These are phyloP conservation scores for Termitomyces bulborhizus DNA, from an alignment of 768 basidiomycete genomes.

Conservation along the genomic window DNA sequence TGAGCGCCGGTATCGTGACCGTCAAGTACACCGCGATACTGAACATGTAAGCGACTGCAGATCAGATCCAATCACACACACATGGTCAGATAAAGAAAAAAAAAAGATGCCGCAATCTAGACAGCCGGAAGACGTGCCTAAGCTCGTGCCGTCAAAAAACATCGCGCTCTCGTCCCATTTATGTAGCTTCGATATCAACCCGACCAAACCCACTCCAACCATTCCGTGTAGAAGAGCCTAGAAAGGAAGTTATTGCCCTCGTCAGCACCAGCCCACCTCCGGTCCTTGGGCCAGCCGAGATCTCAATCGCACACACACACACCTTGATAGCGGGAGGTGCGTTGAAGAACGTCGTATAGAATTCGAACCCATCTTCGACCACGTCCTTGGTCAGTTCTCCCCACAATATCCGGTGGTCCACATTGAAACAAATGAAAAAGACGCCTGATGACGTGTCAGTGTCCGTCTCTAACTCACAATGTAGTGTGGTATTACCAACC, in stretches of 20 bases:
- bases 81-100: too few species aligned
- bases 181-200: constrained; percentile 73
- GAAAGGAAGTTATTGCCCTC: background rate
- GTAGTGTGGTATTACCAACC: constrained; percentile 39
- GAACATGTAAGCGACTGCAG: constrained; percentile 67
- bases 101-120: background rate
- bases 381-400: constrained; percentile 55
- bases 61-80: background rate
- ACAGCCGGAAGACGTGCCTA: constrained; percentile 49
- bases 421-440: constrained; percentile 77
- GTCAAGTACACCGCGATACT: constrained; percentile 75
- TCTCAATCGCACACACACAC: constrained; percentile 11
- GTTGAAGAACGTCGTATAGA: constrained; percentile 90
- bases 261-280: background rate
- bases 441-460: constrained; percentile 43
- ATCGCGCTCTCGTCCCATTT: constrained; percentile 90
- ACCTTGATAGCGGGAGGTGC: constrained; percentile 94
- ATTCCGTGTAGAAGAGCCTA: constrained; percentile 87
- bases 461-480: background rate
- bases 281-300: background rate
- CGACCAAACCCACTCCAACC: constrained; percentile 70
- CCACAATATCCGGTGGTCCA: constrained; percentile 85
- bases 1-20: constrained; percentile 73
- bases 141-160: constrained; percentile 88
- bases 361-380: constrained; percentile 74